These are phyloP conservation scores for Yamagishiella unicocca DNA, from an alignment of 139 green algal species.

Conservation along the genomic window DNA sequence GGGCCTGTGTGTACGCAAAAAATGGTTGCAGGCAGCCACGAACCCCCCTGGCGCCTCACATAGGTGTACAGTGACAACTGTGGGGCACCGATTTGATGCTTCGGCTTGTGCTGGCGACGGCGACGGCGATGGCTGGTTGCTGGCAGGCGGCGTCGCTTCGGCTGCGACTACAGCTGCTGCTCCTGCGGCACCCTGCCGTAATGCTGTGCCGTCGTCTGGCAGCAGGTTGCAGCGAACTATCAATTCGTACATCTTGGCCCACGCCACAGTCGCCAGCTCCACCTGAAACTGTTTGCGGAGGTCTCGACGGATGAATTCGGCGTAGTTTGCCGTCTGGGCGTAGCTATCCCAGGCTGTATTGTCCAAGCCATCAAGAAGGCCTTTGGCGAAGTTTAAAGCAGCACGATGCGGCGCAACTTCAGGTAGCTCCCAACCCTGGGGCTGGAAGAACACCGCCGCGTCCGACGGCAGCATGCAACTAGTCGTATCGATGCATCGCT, in stretches of 20 bases:
- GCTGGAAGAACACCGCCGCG: not conserved
- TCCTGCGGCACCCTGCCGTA: too few relatives aligned
- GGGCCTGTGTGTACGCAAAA: slow-evolving; percentile 50
- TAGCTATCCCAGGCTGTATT: slow-evolving; percentile 12
- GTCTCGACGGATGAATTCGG: slow-evolving; percentile 41
- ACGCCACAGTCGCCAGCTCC: slow-evolving; percentile 64
- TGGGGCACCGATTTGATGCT: too few relatives aligned
- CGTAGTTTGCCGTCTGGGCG: not conserved
- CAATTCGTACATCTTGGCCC: slow-evolving; percentile 69
- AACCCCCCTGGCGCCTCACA: slow-evolving; percentile 70
- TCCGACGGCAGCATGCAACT: not conserved
- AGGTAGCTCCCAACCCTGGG: not conserved
- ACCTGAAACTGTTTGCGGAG: slow-evolving; percentile 45
- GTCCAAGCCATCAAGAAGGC: slow-evolving; percentile 1
- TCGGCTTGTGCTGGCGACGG: too few relatives aligned
- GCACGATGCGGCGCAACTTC: not conserved
- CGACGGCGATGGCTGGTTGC: too few relatives aligned
- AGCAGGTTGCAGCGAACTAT: slow-evolving; percentile 53
- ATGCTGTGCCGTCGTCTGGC: not conserved
- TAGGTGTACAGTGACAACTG: slow-evolving; percentile 56
- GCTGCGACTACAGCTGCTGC: too few relatives aligned
- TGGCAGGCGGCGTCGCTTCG: too few relatives aligned
- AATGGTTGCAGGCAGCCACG: slow-evolving; percentile 69
- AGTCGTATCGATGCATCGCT: not conserved
- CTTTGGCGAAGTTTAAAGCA: slow-evolving; percentile 1